Percentiles rank a stretch among this genome's conserved stretches.
Conservation (phyloP, 2,329 filamentous ascomycete genomes). For the Pyricularia grisea region DNA sequence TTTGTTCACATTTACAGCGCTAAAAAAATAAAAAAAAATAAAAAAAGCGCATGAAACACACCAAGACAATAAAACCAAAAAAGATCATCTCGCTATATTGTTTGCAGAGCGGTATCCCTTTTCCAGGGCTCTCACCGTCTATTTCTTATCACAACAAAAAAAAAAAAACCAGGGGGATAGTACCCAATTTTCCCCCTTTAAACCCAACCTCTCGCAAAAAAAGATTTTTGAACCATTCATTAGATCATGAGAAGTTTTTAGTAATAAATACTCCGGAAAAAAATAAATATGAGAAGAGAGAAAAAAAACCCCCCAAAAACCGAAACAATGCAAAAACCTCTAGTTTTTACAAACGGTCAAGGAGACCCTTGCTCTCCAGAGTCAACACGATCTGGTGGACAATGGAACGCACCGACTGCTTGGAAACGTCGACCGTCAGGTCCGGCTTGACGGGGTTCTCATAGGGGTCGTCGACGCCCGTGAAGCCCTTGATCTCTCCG, state of each 20-base stretch:
- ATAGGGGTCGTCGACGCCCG: constrained; percentile 95
- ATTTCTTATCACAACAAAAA: not conserved
- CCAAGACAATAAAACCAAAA: not conserved
- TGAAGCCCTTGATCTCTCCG: constrained; percentile 97
- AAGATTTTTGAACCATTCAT: not conserved
- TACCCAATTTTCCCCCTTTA: not conserved
- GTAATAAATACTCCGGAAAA: not conserved
- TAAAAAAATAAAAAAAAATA: too few species aligned
- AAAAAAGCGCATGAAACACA: not conserved
- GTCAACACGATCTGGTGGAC: constrained; percentile 95
- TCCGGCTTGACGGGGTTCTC: constrained; percentile 76
- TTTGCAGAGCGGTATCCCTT: not conserved
- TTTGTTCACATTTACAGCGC: not conserved
- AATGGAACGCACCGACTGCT: constrained; percentile 80
- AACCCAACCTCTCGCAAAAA: not conserved
- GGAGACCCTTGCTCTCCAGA: constrained; percentile 78
- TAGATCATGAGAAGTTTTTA: not conserved
- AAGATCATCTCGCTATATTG: not conserved
- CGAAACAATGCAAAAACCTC: not conserved
- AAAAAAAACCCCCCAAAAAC: not conserved
- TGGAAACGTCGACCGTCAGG: constrained; percentile 74
- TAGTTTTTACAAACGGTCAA: constrained; percentile 56
- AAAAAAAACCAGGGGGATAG: not conserved
- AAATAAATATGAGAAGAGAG: not conserved
- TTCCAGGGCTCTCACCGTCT: not conserved